Evolutionary conservation across 768 basidiomycete genomes (phyloP).

Genomic region (Kockovaella imperatae): DNA sequence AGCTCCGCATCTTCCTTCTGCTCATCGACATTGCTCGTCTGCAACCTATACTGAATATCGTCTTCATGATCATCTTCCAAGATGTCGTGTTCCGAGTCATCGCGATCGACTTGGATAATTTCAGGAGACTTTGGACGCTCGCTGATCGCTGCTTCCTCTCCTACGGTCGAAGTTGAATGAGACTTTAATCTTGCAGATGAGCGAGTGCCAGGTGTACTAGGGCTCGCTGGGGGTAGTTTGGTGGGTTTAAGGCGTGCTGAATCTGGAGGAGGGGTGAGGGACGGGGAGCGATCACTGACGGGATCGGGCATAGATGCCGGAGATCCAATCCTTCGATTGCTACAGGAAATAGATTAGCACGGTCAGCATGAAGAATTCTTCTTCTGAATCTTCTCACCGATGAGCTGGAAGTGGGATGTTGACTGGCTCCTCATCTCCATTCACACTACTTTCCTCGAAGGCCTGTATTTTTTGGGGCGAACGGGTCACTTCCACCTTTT

Average conservation of each 20-base stretch:
- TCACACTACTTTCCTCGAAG: too few relatives aligned
- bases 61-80: not conserved
- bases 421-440: too few relatives aligned
- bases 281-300: too few relatives aligned
- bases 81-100: not conserved
- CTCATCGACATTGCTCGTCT: not conserved
- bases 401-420: not conserved
- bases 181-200: not conserved
- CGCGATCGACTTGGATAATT: not conserved
- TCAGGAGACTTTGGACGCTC: not conserved
- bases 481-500: not conserved
- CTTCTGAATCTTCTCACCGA: not conserved
- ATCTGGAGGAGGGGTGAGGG: too few relatives aligned
- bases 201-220: not conserved
- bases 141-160: not conserved
- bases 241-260: too few relatives aligned
- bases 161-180: not conserved
- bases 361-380: not conserved
- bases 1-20: not conserved
- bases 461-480: not conserved
- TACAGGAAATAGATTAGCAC: not conserved
- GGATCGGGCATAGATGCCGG: too few relatives aligned
- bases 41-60: not conserved
- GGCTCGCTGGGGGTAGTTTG: too few relatives aligned
- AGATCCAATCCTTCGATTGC: too few relatives aligned